Conservation (phyloP, 2,329 filamentous ascomycete species). For the Aspergillus fumigatus region DNA sequence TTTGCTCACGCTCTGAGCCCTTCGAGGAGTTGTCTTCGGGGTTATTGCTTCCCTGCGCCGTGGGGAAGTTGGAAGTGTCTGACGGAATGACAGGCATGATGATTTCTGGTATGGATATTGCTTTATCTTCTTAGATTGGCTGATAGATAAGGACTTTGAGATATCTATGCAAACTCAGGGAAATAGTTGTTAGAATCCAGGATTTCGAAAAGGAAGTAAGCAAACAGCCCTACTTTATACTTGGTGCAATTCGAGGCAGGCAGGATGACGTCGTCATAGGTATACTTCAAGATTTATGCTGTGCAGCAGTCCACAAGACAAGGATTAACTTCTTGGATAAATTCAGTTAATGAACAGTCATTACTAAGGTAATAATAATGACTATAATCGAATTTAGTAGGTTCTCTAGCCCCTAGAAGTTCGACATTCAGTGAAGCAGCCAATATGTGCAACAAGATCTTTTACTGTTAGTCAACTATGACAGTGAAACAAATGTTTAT, state of each 20-base stretch:
- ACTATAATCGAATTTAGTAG: neutral
- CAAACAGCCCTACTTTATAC: neutral
- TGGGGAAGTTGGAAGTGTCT: conserved; percentile 21
- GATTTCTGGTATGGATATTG: neutral
- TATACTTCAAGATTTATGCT: neutral
- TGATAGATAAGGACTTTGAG: neutral
- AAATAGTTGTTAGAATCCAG: neutral
- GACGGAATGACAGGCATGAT: conserved; percentile 29
- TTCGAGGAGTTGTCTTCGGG: conserved; percentile 12
- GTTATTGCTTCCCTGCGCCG: conserved; percentile 16
- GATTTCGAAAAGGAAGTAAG: neutral
- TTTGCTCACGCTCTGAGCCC: conserved; percentile 29
- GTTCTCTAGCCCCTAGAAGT: neutral
- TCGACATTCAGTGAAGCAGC: neutral
- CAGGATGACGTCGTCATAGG: neutral
- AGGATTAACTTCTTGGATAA: neutral
- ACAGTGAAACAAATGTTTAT: neutral
- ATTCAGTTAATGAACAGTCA: neutral
- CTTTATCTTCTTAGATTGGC: neutral
- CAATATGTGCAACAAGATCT: neutral
- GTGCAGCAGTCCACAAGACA: neutral
- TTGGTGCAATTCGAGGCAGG: neutral
- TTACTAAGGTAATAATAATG: neutral
- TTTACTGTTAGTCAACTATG: neutral
- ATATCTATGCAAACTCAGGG: neutral